Conservation (phyloP, 176 grass and related monocot genomes). For the Calamus simplicifolius region DNA sequence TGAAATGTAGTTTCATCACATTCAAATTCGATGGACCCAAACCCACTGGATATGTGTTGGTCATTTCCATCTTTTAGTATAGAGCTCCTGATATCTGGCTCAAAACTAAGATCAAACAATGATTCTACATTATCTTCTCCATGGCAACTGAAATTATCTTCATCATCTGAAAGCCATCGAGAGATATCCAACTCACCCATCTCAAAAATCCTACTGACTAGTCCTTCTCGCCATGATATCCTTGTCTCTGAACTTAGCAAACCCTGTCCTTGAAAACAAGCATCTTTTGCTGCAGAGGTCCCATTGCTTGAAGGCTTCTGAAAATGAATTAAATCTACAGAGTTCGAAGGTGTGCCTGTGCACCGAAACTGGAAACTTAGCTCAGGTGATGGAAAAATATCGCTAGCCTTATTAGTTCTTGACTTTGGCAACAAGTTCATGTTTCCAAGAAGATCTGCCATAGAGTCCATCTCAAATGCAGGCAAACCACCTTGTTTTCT, state of each 20-base stretch:
- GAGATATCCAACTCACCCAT: constrained; percentile 59
- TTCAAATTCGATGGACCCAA: constrained; percentile 47
- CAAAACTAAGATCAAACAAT: constrained; percentile 5
- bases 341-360: constrained; percentile 31
- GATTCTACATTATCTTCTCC: neutral
- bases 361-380: constrained; percentile 68
- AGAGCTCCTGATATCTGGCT: constrained; percentile 11
- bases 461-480: constrained; percentile 32
- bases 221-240: constrained; percentile 89
- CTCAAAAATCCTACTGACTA: constrained; percentile 89
- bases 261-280: constrained; percentile 12
- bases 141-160: constrained; percentile 24
- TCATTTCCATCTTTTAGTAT: constrained; percentile 18
- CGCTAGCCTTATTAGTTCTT: constrained; percentile 21
- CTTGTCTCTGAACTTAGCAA: constrained; percentile 21
- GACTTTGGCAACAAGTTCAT: constrained; percentile 35
- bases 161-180: constrained; percentile 76
- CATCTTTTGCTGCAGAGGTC: constrained; percentile 23
- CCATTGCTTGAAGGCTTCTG: constrained; percentile 33
- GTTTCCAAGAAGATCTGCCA: constrained; percentile 42
- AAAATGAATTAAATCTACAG: constrained; percentile 62
- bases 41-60: constrained; percentile 24
- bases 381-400: constrained; percentile 25
- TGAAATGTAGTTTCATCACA: constrained; percentile 5
- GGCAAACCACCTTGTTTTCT: constrained; percentile 15